These are phyloP conservation scores for Chaetothyriales sp. DNA, from an alignment of 2,329 filamentous ascomycete species.

Conservation along the genomic window DNA sequence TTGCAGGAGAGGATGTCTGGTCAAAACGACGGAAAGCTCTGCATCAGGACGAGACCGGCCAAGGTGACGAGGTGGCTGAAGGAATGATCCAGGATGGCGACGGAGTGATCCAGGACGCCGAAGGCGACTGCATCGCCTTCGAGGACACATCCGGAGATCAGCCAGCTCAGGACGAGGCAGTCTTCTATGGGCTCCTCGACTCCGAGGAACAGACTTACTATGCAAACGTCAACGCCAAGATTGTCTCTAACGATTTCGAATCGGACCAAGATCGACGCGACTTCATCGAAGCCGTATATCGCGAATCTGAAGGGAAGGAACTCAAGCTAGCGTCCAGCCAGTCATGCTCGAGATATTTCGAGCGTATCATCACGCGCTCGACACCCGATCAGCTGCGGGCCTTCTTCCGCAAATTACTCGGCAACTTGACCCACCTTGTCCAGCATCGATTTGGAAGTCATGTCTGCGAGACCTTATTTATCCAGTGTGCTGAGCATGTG, in stretches of 20 bases:
- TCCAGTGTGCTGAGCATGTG: constrained; percentile 65
- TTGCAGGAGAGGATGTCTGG: constrained; percentile 20
- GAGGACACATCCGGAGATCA: constrained; percentile 15
- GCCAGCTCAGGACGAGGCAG: constrained; percentile 37
- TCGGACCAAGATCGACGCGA: constrained; percentile 56
- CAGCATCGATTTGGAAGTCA: constrained; percentile 95
- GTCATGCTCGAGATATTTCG: constrained; percentile 84
- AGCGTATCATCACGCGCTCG: constrained; percentile 74
- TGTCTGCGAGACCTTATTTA: constrained; percentile 88
- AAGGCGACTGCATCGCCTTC: constrained; percentile 28
- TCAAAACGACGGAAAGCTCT: constrained; percentile 29
- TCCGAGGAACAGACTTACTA: constrained; percentile 95
- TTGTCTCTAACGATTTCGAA: constrained; percentile 79
- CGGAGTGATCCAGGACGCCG: constrained; percentile 15
- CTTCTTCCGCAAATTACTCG: constrained; percentile 71
- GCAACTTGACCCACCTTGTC: constrained; percentile 77
- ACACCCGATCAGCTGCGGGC: constrained; percentile 68
- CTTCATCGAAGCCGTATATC: constrained; percentile 70
- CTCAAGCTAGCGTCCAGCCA: constrained; percentile 93
- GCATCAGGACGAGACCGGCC: constrained; percentile 14
- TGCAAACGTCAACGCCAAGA: constrained; percentile 71
- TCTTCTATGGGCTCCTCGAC: constrained; percentile 87
- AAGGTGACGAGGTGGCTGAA: constrained; percentile 6
- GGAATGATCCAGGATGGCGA: constrained; percentile 15
- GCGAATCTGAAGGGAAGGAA: constrained; percentile 81